Evolutionary conservation across 352 stramenopile species (phyloP).

Genomic region (Pythium myriotylum): DNA sequence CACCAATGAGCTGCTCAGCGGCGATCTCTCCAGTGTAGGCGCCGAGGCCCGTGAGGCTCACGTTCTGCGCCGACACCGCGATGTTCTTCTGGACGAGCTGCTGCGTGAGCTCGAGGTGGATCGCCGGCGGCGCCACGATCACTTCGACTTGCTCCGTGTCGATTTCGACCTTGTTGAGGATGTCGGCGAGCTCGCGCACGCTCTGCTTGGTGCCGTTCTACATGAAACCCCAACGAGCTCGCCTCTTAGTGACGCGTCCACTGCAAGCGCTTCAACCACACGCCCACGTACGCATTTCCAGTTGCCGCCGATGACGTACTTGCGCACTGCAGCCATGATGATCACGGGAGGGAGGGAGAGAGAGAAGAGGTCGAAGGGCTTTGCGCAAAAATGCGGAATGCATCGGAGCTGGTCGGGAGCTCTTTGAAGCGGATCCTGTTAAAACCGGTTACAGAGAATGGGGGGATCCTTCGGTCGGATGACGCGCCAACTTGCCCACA

Average conservation of each 20-base stretch:
- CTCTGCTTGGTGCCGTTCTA: constrained; percentile 79
- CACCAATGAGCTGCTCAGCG: constrained; percentile 86
- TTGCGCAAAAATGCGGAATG: constrained; percentile 29
- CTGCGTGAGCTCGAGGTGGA: constrained; percentile 55
- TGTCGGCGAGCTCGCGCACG: constrained; percentile 79
- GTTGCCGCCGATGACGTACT: constrained; percentile 90
- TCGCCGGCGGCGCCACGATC: constrained; percentile 65
- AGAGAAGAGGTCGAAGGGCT: neutral
- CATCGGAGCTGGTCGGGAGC: neutral
- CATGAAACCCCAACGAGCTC: too few species aligned
- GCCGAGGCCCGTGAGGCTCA: constrained; percentile 78
- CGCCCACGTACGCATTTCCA: constrained; percentile 82
- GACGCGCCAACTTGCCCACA: constrained; percentile 6
- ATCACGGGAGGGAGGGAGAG: constrained; percentile 4
- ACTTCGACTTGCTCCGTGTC: constrained; percentile 71
- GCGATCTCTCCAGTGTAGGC: constrained; percentile 93
- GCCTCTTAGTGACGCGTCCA: too few species aligned
- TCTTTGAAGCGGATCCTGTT: constrained; percentile 2
- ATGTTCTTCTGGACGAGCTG: constrained; percentile 61
- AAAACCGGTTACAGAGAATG: constrained; percentile 19
- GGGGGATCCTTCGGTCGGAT: constrained; percentile 2
- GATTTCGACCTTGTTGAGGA: constrained; percentile 79
- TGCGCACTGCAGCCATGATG: constrained; percentile 39
- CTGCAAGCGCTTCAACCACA: too few species aligned
- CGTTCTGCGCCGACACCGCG: constrained; percentile 65